phyloP scores from a whole-genome alignment of 148 eudicot genomes.

The Chenopodium berlandieri region DNA sequence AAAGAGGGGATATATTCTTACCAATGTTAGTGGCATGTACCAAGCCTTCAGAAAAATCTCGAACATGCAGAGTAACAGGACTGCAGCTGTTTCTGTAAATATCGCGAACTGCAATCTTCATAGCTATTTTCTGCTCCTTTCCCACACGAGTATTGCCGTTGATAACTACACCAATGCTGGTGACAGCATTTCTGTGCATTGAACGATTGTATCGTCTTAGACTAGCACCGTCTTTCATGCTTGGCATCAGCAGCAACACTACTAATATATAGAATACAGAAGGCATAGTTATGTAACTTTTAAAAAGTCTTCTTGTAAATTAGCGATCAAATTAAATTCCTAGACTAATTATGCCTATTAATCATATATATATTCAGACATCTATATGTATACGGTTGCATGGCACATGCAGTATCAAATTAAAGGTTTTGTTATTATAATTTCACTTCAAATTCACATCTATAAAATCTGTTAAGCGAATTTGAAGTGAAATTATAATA shows the following conservation, averaged over 20 bases:
- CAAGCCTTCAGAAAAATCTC: slow-evolving; percentile 18
- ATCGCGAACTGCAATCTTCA: slow-evolving; percentile 37
- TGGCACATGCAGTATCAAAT: too few relatives aligned
- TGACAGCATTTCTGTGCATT: not conserved
- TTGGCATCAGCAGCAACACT: not conserved
- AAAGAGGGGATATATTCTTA: not conserved
- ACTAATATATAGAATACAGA: not conserved
- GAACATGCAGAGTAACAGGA: slow-evolving; percentile 24
- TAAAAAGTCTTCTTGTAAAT: not conserved
- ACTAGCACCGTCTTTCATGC: not conserved
- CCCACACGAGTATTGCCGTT: slow-evolving; percentile 32
- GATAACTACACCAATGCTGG: slow-evolving; percentile 27
- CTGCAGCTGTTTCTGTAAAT: slow-evolving; percentile 8
- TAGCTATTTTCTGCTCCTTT: slow-evolving; percentile 34
- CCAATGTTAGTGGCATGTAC: slow-evolving; percentile 14
- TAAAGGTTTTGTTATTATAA: too few relatives aligned
- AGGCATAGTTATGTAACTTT: not conserved
- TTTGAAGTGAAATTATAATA: not conserved
- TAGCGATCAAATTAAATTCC: not conserved
- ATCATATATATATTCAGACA: too few relatives aligned
- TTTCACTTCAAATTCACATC: too few relatives aligned
- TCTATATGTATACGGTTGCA: too few relatives aligned
- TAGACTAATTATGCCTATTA: not conserved
- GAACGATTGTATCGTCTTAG: slow-evolving; percentile 3
- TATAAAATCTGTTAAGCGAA: too few relatives aligned